Percentiles rank a stretch among this genome's conserved stretches.
These are phyloP conservation scores for Apiospora malaysiana DNA, from an alignment of 2,329 filamentous ascomycete genomes.

Conservation along the genomic window DNA sequence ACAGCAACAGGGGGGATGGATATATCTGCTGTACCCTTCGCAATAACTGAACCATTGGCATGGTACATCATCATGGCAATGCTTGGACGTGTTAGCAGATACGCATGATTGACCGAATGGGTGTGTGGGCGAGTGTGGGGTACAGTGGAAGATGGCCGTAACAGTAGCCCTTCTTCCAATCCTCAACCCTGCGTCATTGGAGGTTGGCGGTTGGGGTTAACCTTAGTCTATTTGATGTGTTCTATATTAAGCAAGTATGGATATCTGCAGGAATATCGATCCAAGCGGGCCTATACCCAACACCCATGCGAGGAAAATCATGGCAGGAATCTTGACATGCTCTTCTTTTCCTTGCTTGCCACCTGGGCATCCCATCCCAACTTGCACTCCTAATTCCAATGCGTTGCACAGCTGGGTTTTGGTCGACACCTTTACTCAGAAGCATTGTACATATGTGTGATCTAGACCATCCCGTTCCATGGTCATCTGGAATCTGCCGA, in stretches of 20 bases:
- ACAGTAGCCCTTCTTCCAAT: neutral
- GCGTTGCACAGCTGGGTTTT: neutral
- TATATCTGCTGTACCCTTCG: neutral
- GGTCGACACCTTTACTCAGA: too few relatives aligned
- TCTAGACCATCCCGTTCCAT: neutral
- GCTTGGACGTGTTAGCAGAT: neutral
- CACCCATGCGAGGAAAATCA: neutral
- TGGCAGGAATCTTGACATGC: neutral
- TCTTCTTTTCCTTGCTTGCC: neutral
- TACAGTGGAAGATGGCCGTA: neutral
- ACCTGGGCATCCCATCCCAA: neutral
- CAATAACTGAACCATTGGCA: slow-evolving; percentile 2
- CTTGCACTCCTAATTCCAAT: neutral
- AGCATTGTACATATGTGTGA: neutral
- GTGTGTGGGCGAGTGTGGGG: slow-evolving; percentile 9
- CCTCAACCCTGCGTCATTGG: slow-evolving; percentile 15
- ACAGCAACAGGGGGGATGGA: neutral
- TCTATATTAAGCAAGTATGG: slow-evolving; percentile 13
- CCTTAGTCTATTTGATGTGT: slow-evolving; percentile 3
- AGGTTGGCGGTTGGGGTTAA: slow-evolving; percentile 8
- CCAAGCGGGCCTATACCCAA: slow-evolving; percentile 7
- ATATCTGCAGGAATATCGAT: slow-evolving; percentile 17
- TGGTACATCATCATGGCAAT: slow-evolving; percentile 13
- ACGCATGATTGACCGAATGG: slow-evolving; percentile 5
- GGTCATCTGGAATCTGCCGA: neutral